Conservation (phyloP, 495 filamentous ascomycete species). For the Tuber umbilicatum region DNA sequence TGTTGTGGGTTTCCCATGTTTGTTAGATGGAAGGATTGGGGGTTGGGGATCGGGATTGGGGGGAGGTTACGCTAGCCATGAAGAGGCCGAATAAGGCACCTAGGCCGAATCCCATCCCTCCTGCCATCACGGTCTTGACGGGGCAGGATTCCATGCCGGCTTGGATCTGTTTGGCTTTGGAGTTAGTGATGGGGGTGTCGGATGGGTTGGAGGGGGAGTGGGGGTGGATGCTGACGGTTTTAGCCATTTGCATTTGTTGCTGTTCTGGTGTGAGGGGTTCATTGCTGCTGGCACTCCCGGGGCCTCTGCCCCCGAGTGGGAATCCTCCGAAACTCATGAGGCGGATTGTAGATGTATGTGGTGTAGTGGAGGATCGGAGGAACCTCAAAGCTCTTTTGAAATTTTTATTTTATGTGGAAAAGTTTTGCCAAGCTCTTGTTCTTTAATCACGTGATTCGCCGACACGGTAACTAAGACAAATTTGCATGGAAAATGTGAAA, state of each 20-base stretch:
- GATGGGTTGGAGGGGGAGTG: background rate
- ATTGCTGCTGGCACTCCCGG: conserved; percentile 24
- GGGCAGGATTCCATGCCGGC: conserved; percentile 81
- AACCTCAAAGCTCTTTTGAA: conserved; percentile 35
- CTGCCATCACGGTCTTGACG: conserved; percentile 72
- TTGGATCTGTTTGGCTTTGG: conserved; percentile 56
- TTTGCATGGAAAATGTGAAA: background rate
- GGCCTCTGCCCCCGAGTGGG: conserved; percentile 24
- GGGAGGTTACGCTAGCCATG: conserved; percentile 64
- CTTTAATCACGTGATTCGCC: conserved; percentile 15
- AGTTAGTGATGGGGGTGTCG: conserved; percentile 7
- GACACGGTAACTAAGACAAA: background rate
- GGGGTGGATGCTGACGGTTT: conserved; percentile 29
- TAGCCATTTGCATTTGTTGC: conserved; percentile 39
- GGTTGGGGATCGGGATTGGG: conserved; percentile 9
- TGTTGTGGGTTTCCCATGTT: conserved; percentile 36
- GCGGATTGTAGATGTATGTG: conserved; percentile 21
- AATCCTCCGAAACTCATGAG: conserved; percentile 39
- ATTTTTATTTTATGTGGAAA: conserved; percentile 13
- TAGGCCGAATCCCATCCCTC: conserved; percentile 80
- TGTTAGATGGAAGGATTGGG: background rate
- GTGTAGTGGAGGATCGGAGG: conserved; percentile 9
- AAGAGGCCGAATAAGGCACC: conserved; percentile 91
- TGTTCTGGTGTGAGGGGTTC: conserved; percentile 35
- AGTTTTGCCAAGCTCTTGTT: conserved; percentile 24